Evolutionary conservation across 345 rosid genomes (phyloP), one percentile per base, ranked within the genome.

Genomic region (Xanthoceras sorbifolium): DNA sequence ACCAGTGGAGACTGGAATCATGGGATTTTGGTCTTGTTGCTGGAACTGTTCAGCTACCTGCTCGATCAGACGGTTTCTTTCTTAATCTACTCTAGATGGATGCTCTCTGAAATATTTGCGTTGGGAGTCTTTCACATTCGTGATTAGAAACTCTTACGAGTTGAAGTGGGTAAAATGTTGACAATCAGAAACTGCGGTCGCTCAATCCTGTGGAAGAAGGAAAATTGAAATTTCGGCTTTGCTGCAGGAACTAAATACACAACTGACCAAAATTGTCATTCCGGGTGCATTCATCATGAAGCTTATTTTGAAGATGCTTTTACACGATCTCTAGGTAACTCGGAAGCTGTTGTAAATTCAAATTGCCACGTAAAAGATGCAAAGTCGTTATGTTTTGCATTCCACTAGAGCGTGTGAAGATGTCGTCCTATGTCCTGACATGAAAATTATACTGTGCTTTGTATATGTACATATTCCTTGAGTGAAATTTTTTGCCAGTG

Each of bases 1-100:
- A 67, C 94, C 97, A 15, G 81, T 89, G 31, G 83, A 82, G 15
- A 78, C 82, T 20, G 93, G 94, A 55, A 32, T 87, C n/a, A 4
- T 77, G n/a, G 89, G 86, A 64, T 83, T 85, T 67, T 54, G 89
- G 20, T 78, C 85, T 31, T 80, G 88, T 81, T 83, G 83, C 79
- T 76, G 73, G 77, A 85, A 85, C 71, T 83, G 89, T 71, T 80
- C 87, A 42, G 80, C 75, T 60, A 78, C 77, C 50, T 23, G 76
- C 75, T 79, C 81, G 72, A 28, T 84, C 71, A 64, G 77, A 70
- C 46, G 67, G 59, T 74, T 83, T 12, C 42, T 81, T 29, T 28
- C 80, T 59, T 86, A 78, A 76, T 64, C 22, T 44, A 34, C 18
- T 25, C 29, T 4, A 31, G 61, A 26, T 48, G 63, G 62, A 32